Percentiles rank a stretch among this genome's conserved stretches.
Conservation (phyloP, 2,329 filamentous ascomycete genomes). For the Diplodia seriata region DNA sequence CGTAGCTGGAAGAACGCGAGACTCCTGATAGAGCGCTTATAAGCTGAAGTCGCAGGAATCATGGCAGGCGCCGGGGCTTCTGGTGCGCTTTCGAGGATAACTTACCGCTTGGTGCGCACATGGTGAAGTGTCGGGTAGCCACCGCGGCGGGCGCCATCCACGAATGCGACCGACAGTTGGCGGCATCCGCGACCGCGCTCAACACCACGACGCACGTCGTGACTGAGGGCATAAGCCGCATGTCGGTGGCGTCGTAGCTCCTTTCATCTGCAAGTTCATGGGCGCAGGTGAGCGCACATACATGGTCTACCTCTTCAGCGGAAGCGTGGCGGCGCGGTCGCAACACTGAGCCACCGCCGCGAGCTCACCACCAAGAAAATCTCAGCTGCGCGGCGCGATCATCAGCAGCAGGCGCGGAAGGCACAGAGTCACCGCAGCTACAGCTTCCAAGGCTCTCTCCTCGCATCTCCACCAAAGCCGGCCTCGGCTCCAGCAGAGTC, state of each 20-base stretch:
- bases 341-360: not conserved
- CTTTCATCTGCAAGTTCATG: not conserved
- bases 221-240: not conserved
- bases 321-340: too few relatives aligned
- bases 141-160: not conserved
- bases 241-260: too few relatives aligned
- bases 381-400: not conserved
- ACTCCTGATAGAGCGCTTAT: too few relatives aligned
- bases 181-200: not conserved
- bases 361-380: too few relatives aligned
- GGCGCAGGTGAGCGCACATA: not conserved
- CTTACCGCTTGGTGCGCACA: not conserved
- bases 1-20: too few relatives aligned
- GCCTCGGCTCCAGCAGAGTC: not conserved
- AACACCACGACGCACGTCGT: not conserved
- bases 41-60: too few relatives aligned
- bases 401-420: not conserved
- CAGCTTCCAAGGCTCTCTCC: too few relatives aligned
- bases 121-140: not conserved
- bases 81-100: not conserved
- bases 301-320: too few relatives aligned
- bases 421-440: too few relatives aligned
- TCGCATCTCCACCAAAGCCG: not conserved
- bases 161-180: not conserved
- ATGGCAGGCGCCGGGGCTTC: too few relatives aligned